Evolutionary conservation across 1,139 yeast genomes (phyloP).

Genomic region (Pichia sp.): DNA sequence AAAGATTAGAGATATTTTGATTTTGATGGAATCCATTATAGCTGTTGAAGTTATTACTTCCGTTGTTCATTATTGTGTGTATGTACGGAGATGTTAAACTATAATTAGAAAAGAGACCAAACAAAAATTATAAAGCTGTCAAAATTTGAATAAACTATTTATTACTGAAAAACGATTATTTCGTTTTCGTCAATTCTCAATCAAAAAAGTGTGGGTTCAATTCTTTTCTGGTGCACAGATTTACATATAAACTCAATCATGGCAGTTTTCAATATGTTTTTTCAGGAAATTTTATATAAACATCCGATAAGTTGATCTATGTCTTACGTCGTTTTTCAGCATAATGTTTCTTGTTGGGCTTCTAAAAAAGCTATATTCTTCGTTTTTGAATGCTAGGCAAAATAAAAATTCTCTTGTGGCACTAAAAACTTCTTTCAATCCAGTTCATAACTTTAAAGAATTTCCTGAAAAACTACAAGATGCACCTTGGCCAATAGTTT

Average conservation of each 20-base stretch:
- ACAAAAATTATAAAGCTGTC: too few species aligned
- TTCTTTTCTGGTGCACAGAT: neutral
- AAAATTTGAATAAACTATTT: too few species aligned
- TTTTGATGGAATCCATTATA: conserved; percentile 1
- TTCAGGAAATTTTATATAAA: too few species aligned
- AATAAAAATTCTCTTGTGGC: conserved; percentile 5
- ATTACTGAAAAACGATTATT: too few species aligned
- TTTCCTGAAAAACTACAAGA: conserved; percentile 7
- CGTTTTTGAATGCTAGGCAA: conserved; percentile 5
- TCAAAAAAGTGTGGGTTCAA: too few species aligned
- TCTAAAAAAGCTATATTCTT: conserved; percentile 5
- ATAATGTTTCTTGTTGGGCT: conserved; percentile 6
- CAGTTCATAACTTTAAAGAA: conserved; percentile 7
- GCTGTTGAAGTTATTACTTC: neutral
- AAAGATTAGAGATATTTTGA: conserved; percentile 23
- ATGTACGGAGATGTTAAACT: neutral
- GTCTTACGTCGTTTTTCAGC: neutral
- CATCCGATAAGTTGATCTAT: too few species aligned
- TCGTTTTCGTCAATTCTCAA: too few species aligned
- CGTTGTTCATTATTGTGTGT: neutral
- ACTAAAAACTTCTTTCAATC: conserved; percentile 13
- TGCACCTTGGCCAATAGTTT: conserved; percentile 2
- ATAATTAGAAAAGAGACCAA: neutral
- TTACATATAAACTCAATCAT: too few species aligned
- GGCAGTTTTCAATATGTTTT: neutral